Evolutionary conservation across 306 rosid genomes (phyloP).

Genomic region (Pachyrhizus erosus): DNA sequence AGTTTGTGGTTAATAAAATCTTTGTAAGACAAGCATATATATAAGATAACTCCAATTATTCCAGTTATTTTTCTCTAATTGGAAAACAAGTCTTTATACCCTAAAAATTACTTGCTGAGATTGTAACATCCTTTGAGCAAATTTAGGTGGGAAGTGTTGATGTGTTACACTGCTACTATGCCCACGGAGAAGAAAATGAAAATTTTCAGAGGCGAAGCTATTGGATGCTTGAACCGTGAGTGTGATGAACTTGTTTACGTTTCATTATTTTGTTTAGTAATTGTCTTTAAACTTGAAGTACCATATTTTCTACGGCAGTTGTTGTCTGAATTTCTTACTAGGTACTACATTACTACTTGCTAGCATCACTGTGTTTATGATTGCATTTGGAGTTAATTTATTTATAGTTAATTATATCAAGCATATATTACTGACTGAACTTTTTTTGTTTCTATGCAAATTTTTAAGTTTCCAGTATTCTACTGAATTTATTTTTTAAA

Average conservation of each 20-base stretch:
- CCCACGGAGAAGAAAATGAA: slow-evolving; percentile 92
- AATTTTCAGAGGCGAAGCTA: slow-evolving; percentile 92
- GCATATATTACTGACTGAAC: background rate
- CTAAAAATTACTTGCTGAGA: slow-evolving; percentile 32
- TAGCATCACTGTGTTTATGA: slow-evolving; percentile 7
- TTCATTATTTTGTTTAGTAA: slow-evolving; percentile 18
- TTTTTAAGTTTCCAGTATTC: slow-evolving; percentile 36
- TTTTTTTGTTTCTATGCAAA: background rate
- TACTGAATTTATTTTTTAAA: slow-evolving; percentile 15
- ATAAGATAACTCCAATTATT: background rate
- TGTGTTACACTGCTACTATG: slow-evolving; percentile 88
- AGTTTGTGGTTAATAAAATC: slow-evolving; percentile 18
- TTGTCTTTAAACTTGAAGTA: slow-evolving; percentile 28
- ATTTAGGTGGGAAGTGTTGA: slow-evolving; percentile 90
- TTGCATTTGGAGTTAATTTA: background rate
- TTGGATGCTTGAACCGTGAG: slow-evolving; percentile 95
- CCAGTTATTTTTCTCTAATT: slow-evolving; percentile 17
- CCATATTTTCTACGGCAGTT: slow-evolving; percentile 9
- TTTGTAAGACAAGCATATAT: slow-evolving; percentile 13
- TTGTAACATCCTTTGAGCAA: slow-evolving; percentile 50
- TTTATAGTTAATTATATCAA: background rate
- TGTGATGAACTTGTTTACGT: slow-evolving; percentile 40
- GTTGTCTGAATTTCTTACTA: slow-evolving; percentile 5
- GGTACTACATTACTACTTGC: slow-evolving; percentile 23
- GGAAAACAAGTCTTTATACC: slow-evolving; percentile 21